phyloP scores from a whole-genome alignment of 140 eudicot genomes.

The Bidens hawaiensis region DNA sequence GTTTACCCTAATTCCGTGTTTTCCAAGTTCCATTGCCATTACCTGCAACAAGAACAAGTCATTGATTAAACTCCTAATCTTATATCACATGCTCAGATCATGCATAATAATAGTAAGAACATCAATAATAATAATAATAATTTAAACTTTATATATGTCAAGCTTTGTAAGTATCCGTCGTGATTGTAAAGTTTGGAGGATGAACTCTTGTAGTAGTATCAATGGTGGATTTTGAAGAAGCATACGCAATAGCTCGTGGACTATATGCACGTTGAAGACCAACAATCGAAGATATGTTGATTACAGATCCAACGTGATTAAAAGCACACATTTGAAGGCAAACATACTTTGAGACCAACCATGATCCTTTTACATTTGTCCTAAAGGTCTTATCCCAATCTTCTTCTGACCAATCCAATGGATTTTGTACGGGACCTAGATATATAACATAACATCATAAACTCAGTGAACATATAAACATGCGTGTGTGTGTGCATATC shows the following conservation, averaged over 20 bases:
- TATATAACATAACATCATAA: too few species aligned
- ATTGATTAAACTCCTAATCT: too few species aligned
- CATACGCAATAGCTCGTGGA: constrained; percentile 16
- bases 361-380: constrained; percentile 37
- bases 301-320: constrained; percentile 25
- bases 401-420: constrained; percentile 23
- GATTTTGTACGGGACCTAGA: constrained; percentile 10
- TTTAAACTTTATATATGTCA: neutral
- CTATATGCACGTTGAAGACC: neutral
- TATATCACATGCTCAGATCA: too few species aligned
- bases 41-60: constrained; percentile 4
- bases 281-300: constrained; percentile 21
- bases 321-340: constrained; percentile 15
- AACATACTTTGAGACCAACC: constrained; percentile 41
- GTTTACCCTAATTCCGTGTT: constrained; percentile 24
- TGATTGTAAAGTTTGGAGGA: too few species aligned
- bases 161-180: too few species aligned
- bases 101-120: too few species aligned
- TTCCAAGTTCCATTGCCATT: constrained; percentile 34
- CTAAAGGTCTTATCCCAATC: constrained; percentile 28
- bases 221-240: constrained; percentile 27
- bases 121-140: too few species aligned
- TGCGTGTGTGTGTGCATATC: too few species aligned
- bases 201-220: constrained; percentile 30
- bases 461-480: too few species aligned